These are phyloP conservation scores for Trypanosoma platydactyli DNA, from an alignment of 208 protist genomes.

Conservation along the genomic window DNA sequence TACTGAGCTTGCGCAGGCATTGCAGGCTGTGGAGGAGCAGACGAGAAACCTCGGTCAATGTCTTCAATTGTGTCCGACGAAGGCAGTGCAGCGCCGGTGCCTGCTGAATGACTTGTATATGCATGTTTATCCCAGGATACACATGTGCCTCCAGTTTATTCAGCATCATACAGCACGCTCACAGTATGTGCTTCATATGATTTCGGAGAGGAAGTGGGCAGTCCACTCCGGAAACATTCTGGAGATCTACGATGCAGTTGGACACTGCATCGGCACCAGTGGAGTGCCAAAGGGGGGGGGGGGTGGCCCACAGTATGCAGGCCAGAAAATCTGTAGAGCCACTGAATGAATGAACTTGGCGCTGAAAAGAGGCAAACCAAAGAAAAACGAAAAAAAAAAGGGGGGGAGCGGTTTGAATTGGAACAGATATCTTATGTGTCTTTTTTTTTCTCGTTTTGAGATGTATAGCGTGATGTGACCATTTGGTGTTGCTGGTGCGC, in stretches of 20 bases:
- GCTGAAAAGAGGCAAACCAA: neutral
- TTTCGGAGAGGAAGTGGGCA: constrained; percentile 35
- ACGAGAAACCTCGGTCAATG: constrained; percentile 38
- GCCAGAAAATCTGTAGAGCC: neutral
- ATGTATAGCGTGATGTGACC: no score
- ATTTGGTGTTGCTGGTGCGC: no score
- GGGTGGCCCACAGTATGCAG: neutral
- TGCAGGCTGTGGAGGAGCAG: constrained; percentile 54
- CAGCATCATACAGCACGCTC: constrained; percentile 42
- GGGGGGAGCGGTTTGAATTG: neutral
- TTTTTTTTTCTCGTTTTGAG: no score
- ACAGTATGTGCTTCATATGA: constrained; percentile 42
- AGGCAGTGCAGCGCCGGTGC: constrained; percentile 41
- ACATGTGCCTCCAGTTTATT: constrained; percentile 62
- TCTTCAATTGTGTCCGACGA: constrained; percentile 58
- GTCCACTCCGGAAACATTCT: constrained; percentile 69
- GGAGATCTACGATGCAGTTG: constrained; percentile 56
- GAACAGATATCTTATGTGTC: neutral
- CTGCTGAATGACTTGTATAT: constrained; percentile 69
- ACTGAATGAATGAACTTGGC: neutral
- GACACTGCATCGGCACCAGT: constrained; percentile 34
- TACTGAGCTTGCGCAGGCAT: constrained; percentile 45
- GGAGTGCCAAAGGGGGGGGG: neutral
- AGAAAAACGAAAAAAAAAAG: neutral
- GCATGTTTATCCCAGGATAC: constrained; percentile 70